A percentile compares a stretch with the other conserved stretches of the same genome.
These are phyloP conservation scores for Coffea humblotiana DNA, from an alignment of 305 asterid genomes.

Conservation along the genomic window DNA sequence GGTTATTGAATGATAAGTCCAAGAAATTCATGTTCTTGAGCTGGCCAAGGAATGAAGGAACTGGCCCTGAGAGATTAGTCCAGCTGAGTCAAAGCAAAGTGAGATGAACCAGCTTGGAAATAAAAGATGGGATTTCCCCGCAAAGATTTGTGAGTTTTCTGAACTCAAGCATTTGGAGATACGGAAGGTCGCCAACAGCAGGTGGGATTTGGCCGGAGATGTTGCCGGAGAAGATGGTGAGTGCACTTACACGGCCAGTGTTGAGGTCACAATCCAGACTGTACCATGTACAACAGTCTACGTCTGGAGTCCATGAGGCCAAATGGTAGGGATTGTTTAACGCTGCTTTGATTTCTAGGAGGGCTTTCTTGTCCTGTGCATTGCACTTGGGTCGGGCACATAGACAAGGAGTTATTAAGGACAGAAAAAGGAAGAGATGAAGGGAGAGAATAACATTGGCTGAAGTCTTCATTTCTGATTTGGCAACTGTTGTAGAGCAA, in stretches of 20 bases:
- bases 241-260: conserved; percentile 29
- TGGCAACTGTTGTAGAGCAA: no score
- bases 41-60: conserved; percentile 37
- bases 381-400: conserved; percentile 41
- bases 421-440: no score
- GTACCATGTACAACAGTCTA: conserved; percentile 41
- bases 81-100: conserved; percentile 25
- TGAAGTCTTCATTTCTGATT: no score
- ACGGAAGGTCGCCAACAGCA: conserved; percentile 30
- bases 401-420: no score
- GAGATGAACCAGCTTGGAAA: conserved; percentile 34
- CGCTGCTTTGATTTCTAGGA: conserved; percentile 34
- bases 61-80: conserved; percentile 33
- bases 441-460: no score
- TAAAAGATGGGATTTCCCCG: conserved; percentile 29
- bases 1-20: conserved; percentile 31
- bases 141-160: conserved; percentile 32
- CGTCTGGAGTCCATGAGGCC: conserved; percentile 35
- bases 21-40: conserved; percentile 29
- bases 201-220: conserved; percentile 39
- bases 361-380: conserved; percentile 33
- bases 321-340: conserved; percentile 34
- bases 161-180: conserved; percentile 22
- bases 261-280: conserved; percentile 25
- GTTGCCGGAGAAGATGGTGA: conserved; percentile 25